Percentiles rank a stretch among this genome's conserved stretches.
Evolutionary conservation across 495 filamentous ascomycete species (phyloP).

Genomic region (Daldinia childiae): DNA sequence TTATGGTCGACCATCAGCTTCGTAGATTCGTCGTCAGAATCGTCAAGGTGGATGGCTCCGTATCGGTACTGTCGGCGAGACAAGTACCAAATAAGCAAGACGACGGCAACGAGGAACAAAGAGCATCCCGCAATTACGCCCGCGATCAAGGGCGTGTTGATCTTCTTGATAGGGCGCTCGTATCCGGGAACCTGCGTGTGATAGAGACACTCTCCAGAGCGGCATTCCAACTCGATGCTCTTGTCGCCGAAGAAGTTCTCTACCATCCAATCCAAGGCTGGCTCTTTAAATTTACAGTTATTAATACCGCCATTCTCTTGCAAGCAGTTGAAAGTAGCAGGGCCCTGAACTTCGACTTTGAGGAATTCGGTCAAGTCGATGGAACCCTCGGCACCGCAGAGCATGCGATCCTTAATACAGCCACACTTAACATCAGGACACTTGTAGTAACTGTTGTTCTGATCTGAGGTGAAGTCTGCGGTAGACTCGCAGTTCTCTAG

Average conservation of each 20-base stretch:
- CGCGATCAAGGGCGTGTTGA: slow-evolving; percentile 97
- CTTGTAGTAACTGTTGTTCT: slow-evolving; percentile 83
- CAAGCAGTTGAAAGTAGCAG: slow-evolving; percentile 81
- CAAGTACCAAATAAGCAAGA: slow-evolving; percentile 89
- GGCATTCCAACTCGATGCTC: slow-evolving; percentile 84
- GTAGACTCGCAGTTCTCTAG: slow-evolving; percentile 81
- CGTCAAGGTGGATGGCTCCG: slow-evolving; percentile 81
- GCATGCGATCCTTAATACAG: slow-evolving; percentile 90
- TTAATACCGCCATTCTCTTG: slow-evolving; percentile 67
- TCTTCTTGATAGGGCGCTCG: slow-evolving; percentile 85
- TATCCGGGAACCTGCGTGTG: slow-evolving; percentile 93
- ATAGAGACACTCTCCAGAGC: slow-evolving; percentile 91
- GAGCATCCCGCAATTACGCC: slow-evolving; percentile 88
- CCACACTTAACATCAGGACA: slow-evolving; percentile 86
- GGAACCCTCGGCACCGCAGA: slow-evolving; percentile 90
- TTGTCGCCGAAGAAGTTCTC: slow-evolving; percentile 86
- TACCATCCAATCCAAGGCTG: slow-evolving; percentile 89
- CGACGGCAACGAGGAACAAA: slow-evolving; percentile 85
- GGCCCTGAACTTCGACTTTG: slow-evolving; percentile 78
- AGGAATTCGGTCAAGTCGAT: slow-evolving; percentile 94
- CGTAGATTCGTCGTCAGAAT: slow-evolving; percentile 87
- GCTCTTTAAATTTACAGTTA: slow-evolving; percentile 85
- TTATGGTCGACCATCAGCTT: slow-evolving; percentile 91
- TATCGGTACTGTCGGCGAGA: slow-evolving; percentile 76
- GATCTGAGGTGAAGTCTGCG: slow-evolving; percentile 69